Evolutionary conservation across 768 basidiomycete genomes (phyloP), one percentile per base, ranked within the genome.

Genomic region (Roridomyces roridus): DNA sequence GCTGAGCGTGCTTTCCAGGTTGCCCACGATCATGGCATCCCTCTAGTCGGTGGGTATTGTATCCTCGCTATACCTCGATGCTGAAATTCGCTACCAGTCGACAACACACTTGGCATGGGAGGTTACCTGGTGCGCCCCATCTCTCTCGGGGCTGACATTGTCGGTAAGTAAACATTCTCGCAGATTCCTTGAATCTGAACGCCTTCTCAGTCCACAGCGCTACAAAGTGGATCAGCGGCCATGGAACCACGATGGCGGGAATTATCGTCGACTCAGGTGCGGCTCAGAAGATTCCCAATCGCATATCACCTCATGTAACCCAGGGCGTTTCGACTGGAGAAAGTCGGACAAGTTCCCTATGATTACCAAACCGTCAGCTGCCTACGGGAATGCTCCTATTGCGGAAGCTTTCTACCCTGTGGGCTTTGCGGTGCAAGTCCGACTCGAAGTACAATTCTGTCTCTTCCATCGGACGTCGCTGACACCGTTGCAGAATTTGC

Each of bases 111-210:
- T 57, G 85, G 83, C 23, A 81, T 81, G 70, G 84, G 83, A 77
- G 85, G 81, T 23, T 92, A 90, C 65, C 78, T 92, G 51, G 72
- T 87, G 51, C 77, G 81, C 1, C 91, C 91, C 2, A 85, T 92
- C 57, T 80, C 85, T 21, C 80, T 84, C 59, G 92, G 92, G 10
- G 91, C 92, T 0, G 89, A 94, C 60, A 90, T 93, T 55, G 77
- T 92, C 55, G 78, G 91, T 26, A 83, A 89, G 68, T 88, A 85
- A 37, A 86, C 86, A 1, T 89, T 89, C 17, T 35, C 29, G 7
- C n/a, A 2, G 23, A 44, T 14, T 41, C 21, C 6, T 11, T 26
- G 92, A 89, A 5, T 82, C 92, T 52, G 85, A 82, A 14, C 26
- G 5, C 35, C 26, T 21, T n/a, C 39, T 17, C 46, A 59, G 57